Percentiles rank a stretch among this genome's conserved stretches.
phyloP scores from a whole-genome alignment of 306 rosid species.

The Cucumis cinereus region DNA sequence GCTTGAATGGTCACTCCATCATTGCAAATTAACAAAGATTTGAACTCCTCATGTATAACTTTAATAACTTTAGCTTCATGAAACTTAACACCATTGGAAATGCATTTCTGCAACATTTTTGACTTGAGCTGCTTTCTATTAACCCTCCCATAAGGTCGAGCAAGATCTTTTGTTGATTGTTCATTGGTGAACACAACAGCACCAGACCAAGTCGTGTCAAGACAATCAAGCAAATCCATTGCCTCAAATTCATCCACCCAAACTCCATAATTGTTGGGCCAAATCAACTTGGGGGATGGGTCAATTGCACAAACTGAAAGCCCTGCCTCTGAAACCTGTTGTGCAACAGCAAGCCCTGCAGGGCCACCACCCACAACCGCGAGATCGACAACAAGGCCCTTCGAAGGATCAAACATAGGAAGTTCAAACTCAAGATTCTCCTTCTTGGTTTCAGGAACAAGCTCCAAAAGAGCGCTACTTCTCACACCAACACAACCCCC shows the following conservation, averaged over 20 bases:
- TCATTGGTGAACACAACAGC: slow-evolving; percentile 72
- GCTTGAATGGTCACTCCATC: slow-evolving; percentile 92
- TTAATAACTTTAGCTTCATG: slow-evolving; percentile 81
- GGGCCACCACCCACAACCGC: slow-evolving; percentile 99
- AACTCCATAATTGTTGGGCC: slow-evolving; percentile 99
- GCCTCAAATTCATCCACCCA: slow-evolving; percentile 99
- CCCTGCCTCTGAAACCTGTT: slow-evolving; percentile 95
- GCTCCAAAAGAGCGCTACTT: slow-evolving; percentile 67
- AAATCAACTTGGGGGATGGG: slow-evolving; percentile 74
- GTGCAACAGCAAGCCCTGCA: slow-evolving; percentile 94
- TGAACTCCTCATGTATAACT: slow-evolving; percentile 74
- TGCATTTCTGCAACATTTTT: slow-evolving; percentile 83
- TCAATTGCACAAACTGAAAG: slow-evolving; percentile 83
- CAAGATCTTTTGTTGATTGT: slow-evolving; percentile 45
- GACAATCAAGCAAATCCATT: slow-evolving; percentile 92
- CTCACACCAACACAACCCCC: slow-evolving; percentile 36
- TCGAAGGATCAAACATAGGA: slow-evolving; percentile 68
- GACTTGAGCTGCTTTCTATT: slow-evolving; percentile 84
- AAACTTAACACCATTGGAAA: slow-evolving; percentile 75
- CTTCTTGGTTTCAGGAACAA: slow-evolving; percentile 85
- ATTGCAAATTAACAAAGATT: slow-evolving; percentile 64
- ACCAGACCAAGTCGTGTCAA: slow-evolving; percentile 93
- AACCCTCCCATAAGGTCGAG: slow-evolving; percentile 93
- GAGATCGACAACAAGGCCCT: slow-evolving; percentile 72
- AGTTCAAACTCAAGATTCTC: slow-evolving; percentile 87